A percentile compares a stretch with the other conserved stretches of the same genome.
These are phyloP conservation scores for Abortiporus biennis DNA, from an alignment of 1,284 basidiomycete species.

Conservation along the genomic window DNA sequence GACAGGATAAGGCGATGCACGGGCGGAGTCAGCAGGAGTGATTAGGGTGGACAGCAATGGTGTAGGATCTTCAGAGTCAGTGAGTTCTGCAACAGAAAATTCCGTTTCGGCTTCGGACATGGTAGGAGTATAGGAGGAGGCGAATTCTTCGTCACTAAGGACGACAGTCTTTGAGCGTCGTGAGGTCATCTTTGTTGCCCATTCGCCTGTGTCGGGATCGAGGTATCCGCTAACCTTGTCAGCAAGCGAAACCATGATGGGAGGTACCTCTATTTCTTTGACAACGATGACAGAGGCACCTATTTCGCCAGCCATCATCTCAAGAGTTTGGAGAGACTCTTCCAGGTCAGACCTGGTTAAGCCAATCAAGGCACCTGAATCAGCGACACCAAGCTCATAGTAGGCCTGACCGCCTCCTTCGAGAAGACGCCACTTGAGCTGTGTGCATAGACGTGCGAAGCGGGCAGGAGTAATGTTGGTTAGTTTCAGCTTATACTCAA, in stretches of 20 bases:
- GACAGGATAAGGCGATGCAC: conserved; percentile 9
- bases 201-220: conserved; percentile 25
- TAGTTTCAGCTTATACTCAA: conserved; percentile 85
- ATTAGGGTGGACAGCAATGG: conserved; percentile 11
- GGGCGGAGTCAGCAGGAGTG: conserved; percentile 11
- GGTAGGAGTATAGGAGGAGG: conserved; percentile 14
- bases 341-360: conserved; percentile 73
- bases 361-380: conserved; percentile 83
- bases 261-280: conserved; percentile 77
- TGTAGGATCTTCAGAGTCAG: conserved; percentile 30
- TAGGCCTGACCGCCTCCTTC: conserved; percentile 90
- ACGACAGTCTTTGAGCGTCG: conserved; percentile 9
- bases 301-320: conserved; percentile 89
- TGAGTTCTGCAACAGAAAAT: conserved; percentile 15
- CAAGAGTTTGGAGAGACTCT: conserved; percentile 74
- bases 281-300: conserved; percentile 86
- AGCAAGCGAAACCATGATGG: conserved; percentile 32
- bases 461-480: conserved; percentile 64
- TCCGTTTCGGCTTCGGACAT: conserved; percentile 34
- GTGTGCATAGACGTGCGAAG: conserved; percentile 80
- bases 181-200: conserved; percentile 24
- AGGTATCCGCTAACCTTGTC: conserved; percentile 27
- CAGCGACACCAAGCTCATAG: conserved; percentile 88
- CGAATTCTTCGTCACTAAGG: conserved; percentile 13
- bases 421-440: conserved; percentile 91